phyloP scores from a whole-genome alignment of 257 asterid species.

The Solanum ossicruentum region DNA sequence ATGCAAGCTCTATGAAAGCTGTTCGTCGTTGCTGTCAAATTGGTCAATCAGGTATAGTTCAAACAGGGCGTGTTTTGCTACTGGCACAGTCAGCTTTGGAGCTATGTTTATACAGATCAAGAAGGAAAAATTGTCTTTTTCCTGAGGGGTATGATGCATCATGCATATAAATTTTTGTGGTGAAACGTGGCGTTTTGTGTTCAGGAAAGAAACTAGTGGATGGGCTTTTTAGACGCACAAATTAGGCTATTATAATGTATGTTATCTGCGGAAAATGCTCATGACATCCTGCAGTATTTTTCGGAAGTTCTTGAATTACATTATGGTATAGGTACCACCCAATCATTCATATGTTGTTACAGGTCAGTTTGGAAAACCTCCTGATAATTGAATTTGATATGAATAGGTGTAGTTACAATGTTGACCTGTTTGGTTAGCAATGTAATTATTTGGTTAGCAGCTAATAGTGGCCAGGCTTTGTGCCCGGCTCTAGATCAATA shows the following conservation, averaged over 20 bases:
- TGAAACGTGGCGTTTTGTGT: neutral
- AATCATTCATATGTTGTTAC: neutral
- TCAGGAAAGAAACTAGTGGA: neutral
- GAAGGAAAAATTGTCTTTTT: neutral
- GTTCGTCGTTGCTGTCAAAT: neutral
- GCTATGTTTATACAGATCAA: neutral
- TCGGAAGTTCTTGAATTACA: neutral
- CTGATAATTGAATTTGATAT: too few species aligned
- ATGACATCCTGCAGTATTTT: neutral
- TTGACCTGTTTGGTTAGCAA: too few species aligned
- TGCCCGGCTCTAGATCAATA: too few species aligned
- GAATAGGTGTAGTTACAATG: too few species aligned
- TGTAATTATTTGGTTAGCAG: too few species aligned
- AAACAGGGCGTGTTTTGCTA: neutral
- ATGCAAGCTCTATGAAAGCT: constrained; percentile 55
- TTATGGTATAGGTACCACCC: neutral
- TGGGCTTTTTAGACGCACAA: neutral
- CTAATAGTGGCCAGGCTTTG: too few species aligned
- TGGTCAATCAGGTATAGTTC: neutral
- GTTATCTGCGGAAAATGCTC: neutral
- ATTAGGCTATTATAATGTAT: neutral
- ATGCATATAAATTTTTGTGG: neutral
- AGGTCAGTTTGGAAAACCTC: too few species aligned
- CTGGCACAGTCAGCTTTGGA: neutral
- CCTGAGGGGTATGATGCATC: neutral